Evolutionary conservation across 805 yeast species (phyloP), one percentile per base, ranked within the genome.

Genomic region (Metschnikowia lochheadii): DNA sequence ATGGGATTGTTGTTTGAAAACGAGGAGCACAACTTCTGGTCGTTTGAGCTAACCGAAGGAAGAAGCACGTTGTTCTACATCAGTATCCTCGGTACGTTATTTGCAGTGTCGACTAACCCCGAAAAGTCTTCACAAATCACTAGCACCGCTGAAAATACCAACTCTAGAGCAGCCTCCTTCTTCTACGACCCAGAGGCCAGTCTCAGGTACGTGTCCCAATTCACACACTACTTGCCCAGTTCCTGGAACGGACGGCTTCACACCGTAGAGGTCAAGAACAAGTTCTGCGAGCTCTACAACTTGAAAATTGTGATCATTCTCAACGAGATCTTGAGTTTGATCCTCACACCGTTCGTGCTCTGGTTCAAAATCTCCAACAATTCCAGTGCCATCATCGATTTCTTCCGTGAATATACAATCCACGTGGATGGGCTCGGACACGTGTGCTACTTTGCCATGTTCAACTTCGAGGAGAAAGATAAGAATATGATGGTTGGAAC

Each of bases 351-450:
- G 1, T 87, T 90, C 54, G 81, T 94, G n/a, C 70, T 94, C 17
- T 90, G 96, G 87, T 83, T 85, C 62, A 81, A 89, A 17, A 72
- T 94, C 26, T 89, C 97, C 3, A 77, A 78, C 46, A 77, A 82
- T 23, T 74, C 92, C 13, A 91, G 87, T 29, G 76, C 81, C 26
- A 86, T 94, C 41, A 80, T 94, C 32, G 98, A 94, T 63, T 94
- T 94, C 62, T 89, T 92, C 66, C 72, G 98, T 49, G 97, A 92
- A 52, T 85, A 81, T 57, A 84, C 96, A 11, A 84, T 90, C 11
- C 94, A 92, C 64, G 89, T 91, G 44, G 97, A 91, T 69, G 98
- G 97, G 0, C 72, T 94, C 38, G 99, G 99, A 0, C 86, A 91
- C 62, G 96, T 94, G 36, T 92, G 98, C 63, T 84, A 89, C 31